Base-by-base conservation (phyloP, 345 rosid species). In the Euphorbia tirucalli region DNA sequence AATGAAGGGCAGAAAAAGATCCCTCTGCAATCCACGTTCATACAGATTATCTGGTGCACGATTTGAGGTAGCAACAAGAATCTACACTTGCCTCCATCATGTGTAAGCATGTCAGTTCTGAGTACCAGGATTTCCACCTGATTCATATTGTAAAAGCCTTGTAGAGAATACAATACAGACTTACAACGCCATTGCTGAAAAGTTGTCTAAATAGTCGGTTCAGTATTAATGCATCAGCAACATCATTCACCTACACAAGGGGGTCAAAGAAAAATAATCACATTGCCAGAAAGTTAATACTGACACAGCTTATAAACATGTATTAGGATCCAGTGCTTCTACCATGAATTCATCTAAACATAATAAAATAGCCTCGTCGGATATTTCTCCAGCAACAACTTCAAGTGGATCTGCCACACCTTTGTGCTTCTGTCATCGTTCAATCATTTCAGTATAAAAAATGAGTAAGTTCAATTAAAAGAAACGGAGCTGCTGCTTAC, bases 271-370 rank as follows among this genome's bases (percentile, higher is more conserved):
- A 52, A 54, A 1, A 75, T 63, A 18, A 77, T 55, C 11, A 56
- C 32, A 64, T 60, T 55, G 41, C 37, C 28, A n/a, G 24, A 57
- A n/a, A 68, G 44, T 18, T 19, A 61, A 25, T 16, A 49, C 19
- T 15, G 21, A 39, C 31, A 69, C 10, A 28, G 30, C 27, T 27
- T 2, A 70, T 44, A 69, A 77, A 22, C 22, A 56, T 50, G 25
- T 35, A 60, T 21, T 50, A 66, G 62, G 32, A 59, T 31, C 68
- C 13, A 24, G 52, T 49, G 65, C 37, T 41, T 65, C 61, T 92
- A 95, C 99, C 99, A 93, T 95, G 82, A 95, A 92, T 80, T 95
- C 99, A 78, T 95, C 98, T 13, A 95, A 77, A 74, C 99, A 95
- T 74, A 93, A 79, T 70, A 95, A 82, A 78, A 93, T 82, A 0